phyloP scores from a whole-genome alignment of 768 basidiomycete species.

The Austroboletus eburneus region DNA sequence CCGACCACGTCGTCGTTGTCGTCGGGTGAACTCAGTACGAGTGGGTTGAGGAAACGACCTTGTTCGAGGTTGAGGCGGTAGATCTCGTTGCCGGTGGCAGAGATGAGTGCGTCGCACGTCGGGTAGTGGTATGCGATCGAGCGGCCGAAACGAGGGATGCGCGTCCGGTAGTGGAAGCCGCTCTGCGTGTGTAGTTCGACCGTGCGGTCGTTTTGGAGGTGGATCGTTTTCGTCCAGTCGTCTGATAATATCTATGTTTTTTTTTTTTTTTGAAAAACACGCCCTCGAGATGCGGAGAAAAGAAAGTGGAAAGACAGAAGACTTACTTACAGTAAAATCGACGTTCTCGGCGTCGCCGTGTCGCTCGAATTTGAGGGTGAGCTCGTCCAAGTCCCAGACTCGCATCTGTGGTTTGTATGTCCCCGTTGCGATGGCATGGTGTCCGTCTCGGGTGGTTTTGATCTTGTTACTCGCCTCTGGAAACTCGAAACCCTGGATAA shows the following conservation, averaged over 20 bases:
- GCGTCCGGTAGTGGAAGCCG: constrained; percentile 86
- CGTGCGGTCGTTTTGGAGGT: constrained; percentile 94
- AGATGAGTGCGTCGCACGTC: constrained; percentile 85
- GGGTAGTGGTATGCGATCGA: constrained; percentile 90
- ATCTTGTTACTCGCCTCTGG: constrained; percentile 93
- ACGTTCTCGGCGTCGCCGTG: constrained; percentile 97
- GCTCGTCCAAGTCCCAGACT: constrained; percentile 91
- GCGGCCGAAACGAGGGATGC: constrained; percentile 93
- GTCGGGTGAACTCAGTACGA: constrained; percentile 45
- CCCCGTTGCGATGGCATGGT: constrained; percentile 90
- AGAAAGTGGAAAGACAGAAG: neutral
- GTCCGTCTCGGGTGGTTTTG: constrained; percentile 87
- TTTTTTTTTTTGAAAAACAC: no score
- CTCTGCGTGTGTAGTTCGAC: constrained; percentile 93
- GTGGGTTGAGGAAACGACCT: constrained; percentile 86
- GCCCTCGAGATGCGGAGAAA: neutral
- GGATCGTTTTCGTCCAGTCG: constrained; percentile 98
- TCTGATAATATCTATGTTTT: constrained; percentile 77
- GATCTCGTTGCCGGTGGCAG: constrained; percentile 81
- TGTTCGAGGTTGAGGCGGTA: constrained; percentile 95
- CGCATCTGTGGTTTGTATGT: constrained; percentile 97
- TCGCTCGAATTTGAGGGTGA: constrained; percentile 92
- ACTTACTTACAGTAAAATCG: constrained; percentile 86
- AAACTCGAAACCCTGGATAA: constrained; percentile 95
- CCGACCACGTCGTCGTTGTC: constrained; percentile 62